Percentiles rank a stretch among this genome's conserved stretches.
Conservation (phyloP, 2,329 filamentous ascomycete genomes). For the Colletotrichum sansevieriae region DNA sequence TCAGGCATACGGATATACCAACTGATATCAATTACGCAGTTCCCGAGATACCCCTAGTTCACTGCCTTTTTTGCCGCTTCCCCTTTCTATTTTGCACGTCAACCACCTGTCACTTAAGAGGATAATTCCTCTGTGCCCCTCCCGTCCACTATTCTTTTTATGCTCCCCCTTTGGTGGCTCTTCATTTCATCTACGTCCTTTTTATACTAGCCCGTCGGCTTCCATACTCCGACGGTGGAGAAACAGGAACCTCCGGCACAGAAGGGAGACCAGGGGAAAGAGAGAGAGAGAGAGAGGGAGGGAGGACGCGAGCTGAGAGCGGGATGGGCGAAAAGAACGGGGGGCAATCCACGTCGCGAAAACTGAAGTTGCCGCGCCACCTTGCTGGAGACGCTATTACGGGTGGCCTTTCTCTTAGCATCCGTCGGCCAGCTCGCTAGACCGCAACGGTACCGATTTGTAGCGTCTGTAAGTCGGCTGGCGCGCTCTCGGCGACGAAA, state of each 20-base stretch:
- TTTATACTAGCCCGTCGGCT: constrained; percentile 22
- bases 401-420: constrained; percentile 34
- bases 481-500: neutral
- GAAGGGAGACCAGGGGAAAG: too few relatives aligned
- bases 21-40: neutral
- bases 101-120: constrained; percentile 22
- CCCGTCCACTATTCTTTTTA: constrained; percentile 17
- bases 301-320: constrained; percentile 3
- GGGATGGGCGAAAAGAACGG: neutral
- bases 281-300: neutral
- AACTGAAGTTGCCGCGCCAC: constrained; percentile 27
- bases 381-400: constrained; percentile 31
- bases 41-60: neutral
- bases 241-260: neutral
- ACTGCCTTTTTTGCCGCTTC: neutral
- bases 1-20: constrained; percentile 3
- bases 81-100: neutral
- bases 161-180: too few relatives aligned
- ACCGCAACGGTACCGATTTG: neutral
- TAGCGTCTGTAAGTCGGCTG: neutral
- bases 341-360: constrained; percentile 2
- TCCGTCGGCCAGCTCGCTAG: constrained; percentile 30
- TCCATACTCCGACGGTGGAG: constrained; percentile 19
- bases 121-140: constrained; percentile 18
- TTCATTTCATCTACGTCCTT: constrained; percentile 11